phyloP scores from a whole-genome alignment of 208 protist genomes.

The Trypanosoma vivax region DNA sequence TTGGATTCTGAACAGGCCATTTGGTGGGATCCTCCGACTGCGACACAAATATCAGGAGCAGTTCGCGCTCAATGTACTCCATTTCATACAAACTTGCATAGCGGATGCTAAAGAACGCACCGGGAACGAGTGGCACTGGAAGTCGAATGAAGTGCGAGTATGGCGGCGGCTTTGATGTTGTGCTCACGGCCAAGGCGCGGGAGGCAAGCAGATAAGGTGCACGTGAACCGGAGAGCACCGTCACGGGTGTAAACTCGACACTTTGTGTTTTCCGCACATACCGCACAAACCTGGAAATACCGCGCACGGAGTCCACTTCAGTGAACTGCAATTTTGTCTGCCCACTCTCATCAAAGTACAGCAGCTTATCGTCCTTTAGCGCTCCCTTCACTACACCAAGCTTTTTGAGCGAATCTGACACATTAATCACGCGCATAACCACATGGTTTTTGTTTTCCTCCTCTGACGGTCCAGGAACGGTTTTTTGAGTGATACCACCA shows the following conservation, averaged over 20 bases:
- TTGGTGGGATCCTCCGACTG: constrained; percentile 9
- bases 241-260: constrained; percentile 6
- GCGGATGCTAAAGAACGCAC: constrained; percentile 12
- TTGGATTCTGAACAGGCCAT: constrained; percentile 3
- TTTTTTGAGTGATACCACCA: no score
- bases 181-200: neutral
- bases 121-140: constrained; percentile 17
- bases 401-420: constrained; percentile 3
- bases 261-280: neutral
- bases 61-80: neutral
- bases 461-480: no score
- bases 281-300: constrained; percentile 16
- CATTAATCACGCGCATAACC: constrained; percentile 11
- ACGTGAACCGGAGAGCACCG: neutral
- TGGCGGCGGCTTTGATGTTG: constrained; percentile 3
- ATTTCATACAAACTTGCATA: neutral
- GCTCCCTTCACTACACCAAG: constrained; percentile 7
- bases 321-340: constrained; percentile 5
- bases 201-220: neutral
- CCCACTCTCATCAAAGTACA: constrained; percentile 9
- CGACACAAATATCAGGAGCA: constrained; percentile 6
- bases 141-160: constrained; percentile 11
- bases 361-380: neutral
- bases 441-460: neutral
- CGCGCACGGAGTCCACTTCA: constrained; percentile 15